Percentiles rank a stretch among this genome's conserved stretches.
These are phyloP conservation scores for Cyberlindnera euphorbiae DNA, from an alignment of 805 yeast genomes.

Conservation along the genomic window DNA sequence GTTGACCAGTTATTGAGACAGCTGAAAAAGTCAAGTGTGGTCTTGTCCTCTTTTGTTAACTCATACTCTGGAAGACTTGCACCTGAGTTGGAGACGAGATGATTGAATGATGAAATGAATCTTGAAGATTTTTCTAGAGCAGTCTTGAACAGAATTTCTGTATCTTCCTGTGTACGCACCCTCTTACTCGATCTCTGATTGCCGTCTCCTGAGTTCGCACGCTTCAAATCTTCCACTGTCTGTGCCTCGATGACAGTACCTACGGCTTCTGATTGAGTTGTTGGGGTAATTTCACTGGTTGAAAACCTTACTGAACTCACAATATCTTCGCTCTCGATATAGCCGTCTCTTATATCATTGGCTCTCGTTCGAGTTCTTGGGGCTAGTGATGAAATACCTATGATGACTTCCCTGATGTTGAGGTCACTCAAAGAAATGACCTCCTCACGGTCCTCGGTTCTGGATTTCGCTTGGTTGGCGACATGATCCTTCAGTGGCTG, in stretches of 20 bases:
- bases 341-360: too few relatives aligned
- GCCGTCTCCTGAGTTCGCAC: constrained; percentile 29
- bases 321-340: too few relatives aligned
- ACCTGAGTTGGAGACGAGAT: constrained; percentile 2
- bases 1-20: constrained; percentile 22
- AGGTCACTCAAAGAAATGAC: constrained; percentile 16
- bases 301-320: too few relatives aligned
- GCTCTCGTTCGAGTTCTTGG: too few relatives aligned
- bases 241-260: too few relatives aligned
- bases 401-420: too few relatives aligned
- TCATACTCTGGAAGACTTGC: constrained; percentile 7
- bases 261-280: too few relatives aligned
- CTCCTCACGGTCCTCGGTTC: constrained; percentile 11
- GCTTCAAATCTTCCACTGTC: constrained; percentile 27
- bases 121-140: constrained; percentile 1
- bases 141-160: constrained; percentile 3
- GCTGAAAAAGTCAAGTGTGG: constrained; percentile 13
- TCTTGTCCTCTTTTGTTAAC: background rate
- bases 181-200: too few relatives aligned
- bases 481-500: constrained; percentile 15
- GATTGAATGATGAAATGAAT: constrained; percentile 10
- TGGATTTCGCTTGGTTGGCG: constrained; percentile 3
- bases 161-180: too few relatives aligned
- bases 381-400: too few relatives aligned
- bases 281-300: too few relatives aligned